Evolutionary conservation across 1,139 yeast species (phyloP).

Genomic region (Geotrichum carabidarum): DNA sequence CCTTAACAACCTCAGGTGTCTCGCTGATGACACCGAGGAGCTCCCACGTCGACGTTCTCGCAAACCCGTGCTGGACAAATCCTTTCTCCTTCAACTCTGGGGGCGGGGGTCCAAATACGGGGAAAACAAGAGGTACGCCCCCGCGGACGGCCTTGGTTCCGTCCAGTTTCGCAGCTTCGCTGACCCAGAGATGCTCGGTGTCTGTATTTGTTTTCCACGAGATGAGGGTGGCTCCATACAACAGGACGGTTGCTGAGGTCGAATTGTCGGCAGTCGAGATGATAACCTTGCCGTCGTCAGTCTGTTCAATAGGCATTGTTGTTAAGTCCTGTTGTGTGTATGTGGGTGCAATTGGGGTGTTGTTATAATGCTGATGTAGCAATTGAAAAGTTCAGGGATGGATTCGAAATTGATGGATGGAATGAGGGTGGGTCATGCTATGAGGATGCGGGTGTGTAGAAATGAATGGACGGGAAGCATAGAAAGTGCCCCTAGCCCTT

Average conservation of each 20-base stretch:
- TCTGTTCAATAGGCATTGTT: constrained; percentile 57
- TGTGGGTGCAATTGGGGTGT: no score
- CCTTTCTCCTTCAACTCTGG: constrained; percentile 38
- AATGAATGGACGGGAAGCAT: no score
- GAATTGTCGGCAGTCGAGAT: constrained; percentile 50
- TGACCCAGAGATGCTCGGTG: constrained; percentile 63
- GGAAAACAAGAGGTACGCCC: constrained; percentile 94
- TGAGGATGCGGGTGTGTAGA: no score
- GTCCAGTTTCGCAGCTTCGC: constrained; percentile 65
- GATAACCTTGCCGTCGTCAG: constrained; percentile 57
- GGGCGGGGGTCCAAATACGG: constrained; percentile 76
- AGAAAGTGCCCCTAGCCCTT: no score
- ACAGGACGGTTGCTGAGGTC: constrained; percentile 61
- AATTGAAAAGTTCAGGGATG: no score
- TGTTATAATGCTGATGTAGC: no score
- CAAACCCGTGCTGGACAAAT: constrained; percentile 79
- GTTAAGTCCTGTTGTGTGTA: background rate
- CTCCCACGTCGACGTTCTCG: constrained; percentile 86
- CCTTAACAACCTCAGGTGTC: constrained; percentile 50
- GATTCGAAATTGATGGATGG: no score
- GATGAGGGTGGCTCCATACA: constrained; percentile 81
- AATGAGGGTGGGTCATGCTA: no score
- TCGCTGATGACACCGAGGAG: constrained; percentile 65
- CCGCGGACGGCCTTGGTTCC: constrained; percentile 94
- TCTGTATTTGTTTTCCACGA: constrained; percentile 72